Evolutionary conservation across 345 rosid species (phyloP), one percentile per base, ranked within the genome.

Genomic region (Nephelium lappaceum): DNA sequence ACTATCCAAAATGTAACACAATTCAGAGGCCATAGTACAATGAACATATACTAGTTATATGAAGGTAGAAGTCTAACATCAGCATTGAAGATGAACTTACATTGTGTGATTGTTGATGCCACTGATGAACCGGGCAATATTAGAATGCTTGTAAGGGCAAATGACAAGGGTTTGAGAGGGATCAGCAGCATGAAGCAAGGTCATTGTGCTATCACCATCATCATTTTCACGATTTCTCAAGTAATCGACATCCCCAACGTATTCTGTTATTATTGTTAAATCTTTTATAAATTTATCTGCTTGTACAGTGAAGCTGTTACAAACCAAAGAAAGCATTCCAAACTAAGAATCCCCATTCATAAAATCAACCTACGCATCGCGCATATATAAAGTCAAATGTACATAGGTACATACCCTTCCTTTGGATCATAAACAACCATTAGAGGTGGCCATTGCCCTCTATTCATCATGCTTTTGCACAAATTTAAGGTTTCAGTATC

Each of bases 131-230:
- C 98, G 93, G 18, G 98, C 97, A 23, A 96, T 88, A 79, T 93
- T 94, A 60, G 97, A 83, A 51, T 82, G 89, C 83, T 81, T 91
- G 78, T 93, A 95, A 36, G 99, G 98, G 72, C 99, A 96, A 75
- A 95, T 90, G 61, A 93, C 97, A 11, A 95, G 99, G 81, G 93
- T 90, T 75, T 85, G 79, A n/a, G 79, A 86, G 72, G 88, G 85
- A 78, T 90, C 84, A 78, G 85, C 78, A 70, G 97, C 89, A 74
- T 84, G 85, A 39, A 96, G 95, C 75, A 96, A 86, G 39, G 97
- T 93, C 99, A 96, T 96, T 90, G 91, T 90, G 85, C 99, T 94
- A 83, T 96, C 99, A 72, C 99, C 97, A 43, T 92, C 97, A 63
- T 96, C 89, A 73, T 91, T 72, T 79, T 94, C 97, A 74, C 94